Evolutionary conservation across 2,329 filamentous ascomycete genomes (phyloP).

Genomic region (Neopestalotiopsis clavispora): DNA sequence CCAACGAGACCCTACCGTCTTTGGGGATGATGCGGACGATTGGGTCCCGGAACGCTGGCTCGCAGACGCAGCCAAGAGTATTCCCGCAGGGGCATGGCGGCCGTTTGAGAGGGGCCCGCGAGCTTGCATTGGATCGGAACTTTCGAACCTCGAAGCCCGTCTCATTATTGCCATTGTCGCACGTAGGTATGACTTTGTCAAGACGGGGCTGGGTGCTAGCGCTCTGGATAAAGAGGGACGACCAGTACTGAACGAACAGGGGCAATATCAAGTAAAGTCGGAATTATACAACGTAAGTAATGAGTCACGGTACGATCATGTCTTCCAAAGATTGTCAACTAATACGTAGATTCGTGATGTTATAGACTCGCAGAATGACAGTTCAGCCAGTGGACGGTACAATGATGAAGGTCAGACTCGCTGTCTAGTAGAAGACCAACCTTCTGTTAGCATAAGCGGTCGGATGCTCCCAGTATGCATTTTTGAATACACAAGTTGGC

Average conservation of each 20-base stretch:
- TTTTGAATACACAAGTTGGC: too few species aligned
- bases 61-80: not conserved
- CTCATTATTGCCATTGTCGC: slow-evolving; percentile 20
- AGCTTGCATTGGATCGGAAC: slow-evolving; percentile 56
- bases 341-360: not conserved
- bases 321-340: not conserved
- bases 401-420: slow-evolving; percentile 21
- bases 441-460: not conserved
- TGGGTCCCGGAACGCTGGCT: slow-evolving; percentile 29
- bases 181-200: slow-evolving; percentile 19
- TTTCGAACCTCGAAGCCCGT: slow-evolving; percentile 40
- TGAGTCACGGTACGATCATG: too few species aligned
- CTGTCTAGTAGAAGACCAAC: not conserved
- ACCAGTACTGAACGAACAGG: slow-evolving; percentile 5
- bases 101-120: slow-evolving; percentile 51
- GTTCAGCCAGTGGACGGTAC: slow-evolving; percentile 26
- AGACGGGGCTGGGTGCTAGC: slow-evolving; percentile 16
- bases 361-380: slow-evolving; percentile 23
- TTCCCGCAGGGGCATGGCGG: slow-evolving; percentile 4
- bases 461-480: too few species aligned
- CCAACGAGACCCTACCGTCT: slow-evolving; percentile 20
- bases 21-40: slow-evolving; percentile 22
- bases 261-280: not conserved
- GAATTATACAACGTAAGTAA: slow-evolving; percentile 3
- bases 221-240: slow-evolving; percentile 18